These are phyloP conservation scores for Volvox africanus DNA, from an alignment of 139 green algal genomes.

Conservation along the genomic window DNA sequence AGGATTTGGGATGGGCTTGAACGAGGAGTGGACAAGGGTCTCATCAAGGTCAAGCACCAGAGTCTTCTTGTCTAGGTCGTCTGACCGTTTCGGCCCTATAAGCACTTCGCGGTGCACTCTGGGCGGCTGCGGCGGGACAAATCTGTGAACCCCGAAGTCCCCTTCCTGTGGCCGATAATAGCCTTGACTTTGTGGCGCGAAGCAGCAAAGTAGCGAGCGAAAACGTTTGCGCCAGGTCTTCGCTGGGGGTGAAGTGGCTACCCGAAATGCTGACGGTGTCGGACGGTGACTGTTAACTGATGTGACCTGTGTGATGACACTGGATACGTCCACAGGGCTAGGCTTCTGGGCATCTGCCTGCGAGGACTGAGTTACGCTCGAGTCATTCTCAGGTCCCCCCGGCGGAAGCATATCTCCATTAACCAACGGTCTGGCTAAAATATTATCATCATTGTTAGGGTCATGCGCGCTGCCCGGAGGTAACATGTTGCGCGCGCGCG, in stretches of 20 bases:
- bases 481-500: slow-evolving; percentile 19
- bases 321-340: slow-evolving; percentile 47
- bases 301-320: slow-evolving; percentile 58
- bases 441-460: slow-evolving; percentile 23
- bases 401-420: slow-evolving; percentile 2
- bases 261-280: background rate
- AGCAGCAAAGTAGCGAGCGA: slow-evolving; percentile 55
- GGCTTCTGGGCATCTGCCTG: slow-evolving; percentile 7
- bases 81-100: slow-evolving; percentile 56
- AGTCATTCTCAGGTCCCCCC: background rate
- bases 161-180: slow-evolving; percentile 46
- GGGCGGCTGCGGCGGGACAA: slow-evolving; percentile 27
- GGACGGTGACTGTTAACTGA: background rate
- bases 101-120: slow-evolving; percentile 12
- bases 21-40: slow-evolving; percentile 98
- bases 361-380: background rate
- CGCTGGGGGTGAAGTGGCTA: background rate
- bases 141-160: background rate
- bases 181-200: slow-evolving; percentile 50
- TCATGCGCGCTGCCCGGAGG: slow-evolving; percentile 21
- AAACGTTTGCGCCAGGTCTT: slow-evolving; percentile 38
- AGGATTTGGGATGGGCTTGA: slow-evolving; percentile 88
- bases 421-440: slow-evolving; percentile 16
- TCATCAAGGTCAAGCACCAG: slow-evolving; percentile 98
- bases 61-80: slow-evolving; percentile 73